phyloP scores from a whole-genome alignment of 306 rosid species.

The Vicia sativa region DNA sequence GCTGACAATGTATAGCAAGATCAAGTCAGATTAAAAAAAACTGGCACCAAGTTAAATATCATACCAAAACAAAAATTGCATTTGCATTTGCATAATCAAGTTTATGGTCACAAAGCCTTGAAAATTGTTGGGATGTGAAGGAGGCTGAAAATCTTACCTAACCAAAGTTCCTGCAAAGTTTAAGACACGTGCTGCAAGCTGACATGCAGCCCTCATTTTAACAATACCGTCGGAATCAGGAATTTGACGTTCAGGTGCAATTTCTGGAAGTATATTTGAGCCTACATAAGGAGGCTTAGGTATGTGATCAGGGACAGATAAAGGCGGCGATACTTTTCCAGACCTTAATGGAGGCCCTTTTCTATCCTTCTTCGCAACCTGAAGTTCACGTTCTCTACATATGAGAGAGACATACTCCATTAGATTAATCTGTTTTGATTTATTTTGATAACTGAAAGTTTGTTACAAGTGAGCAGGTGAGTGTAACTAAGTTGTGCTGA shows the following conservation, averaged over 20 bases:
- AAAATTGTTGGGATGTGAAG: not conserved
- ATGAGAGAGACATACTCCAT: not conserved
- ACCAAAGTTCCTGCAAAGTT: slow-evolving; percentile 87
- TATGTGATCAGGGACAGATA: slow-evolving; percentile 85
- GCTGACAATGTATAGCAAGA: slow-evolving; percentile 53
- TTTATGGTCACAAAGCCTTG: not conserved
- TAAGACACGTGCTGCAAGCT: slow-evolving; percentile 93
- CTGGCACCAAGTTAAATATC: slow-evolving; percentile 14
- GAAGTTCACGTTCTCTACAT: slow-evolving; percentile 73
- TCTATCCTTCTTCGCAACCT: slow-evolving; percentile 45
- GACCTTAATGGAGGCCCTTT: slow-evolving; percentile 71
- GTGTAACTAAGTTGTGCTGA: no score
- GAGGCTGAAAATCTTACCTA: slow-evolving; percentile 56
- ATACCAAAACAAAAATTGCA: slow-evolving; percentile 23
- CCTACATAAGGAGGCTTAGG: slow-evolving; percentile 85
- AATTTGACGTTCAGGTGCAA: slow-evolving; percentile 69
- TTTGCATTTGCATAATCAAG: slow-evolving; percentile 21
- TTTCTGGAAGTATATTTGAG: slow-evolving; percentile 68
- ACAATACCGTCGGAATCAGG: slow-evolving; percentile 79
- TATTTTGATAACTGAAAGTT: no score
- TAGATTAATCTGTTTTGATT: no score
- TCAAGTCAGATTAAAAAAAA: slow-evolving; percentile 33
- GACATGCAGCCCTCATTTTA: slow-evolving; percentile 82
- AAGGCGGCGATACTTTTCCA: slow-evolving; percentile 75
- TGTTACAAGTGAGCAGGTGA: no score